Evolutionary conservation across 2,329 filamentous ascomycete genomes (phyloP).

Genomic region (Fusarium neocosmosporiellum): DNA sequence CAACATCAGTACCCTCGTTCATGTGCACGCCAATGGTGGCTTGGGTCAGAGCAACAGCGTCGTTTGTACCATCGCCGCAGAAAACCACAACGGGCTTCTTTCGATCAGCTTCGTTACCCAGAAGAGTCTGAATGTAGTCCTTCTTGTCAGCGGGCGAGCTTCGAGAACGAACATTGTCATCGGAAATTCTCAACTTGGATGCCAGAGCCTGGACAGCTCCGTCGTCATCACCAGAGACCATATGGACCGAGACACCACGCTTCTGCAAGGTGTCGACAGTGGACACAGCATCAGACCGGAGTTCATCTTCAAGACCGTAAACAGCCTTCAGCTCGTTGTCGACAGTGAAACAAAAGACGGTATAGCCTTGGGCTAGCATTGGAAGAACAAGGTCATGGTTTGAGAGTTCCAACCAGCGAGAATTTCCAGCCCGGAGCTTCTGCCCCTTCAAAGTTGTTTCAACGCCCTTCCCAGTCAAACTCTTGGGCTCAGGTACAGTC

Average conservation of each 20-base stretch:
- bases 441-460: slow-evolving; percentile 47
- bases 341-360: slow-evolving; percentile 60
- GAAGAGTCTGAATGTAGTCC: slow-evolving; percentile 55
- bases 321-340: slow-evolving; percentile 51
- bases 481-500: slow-evolving; percentile 47
- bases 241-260: slow-evolving; percentile 56
- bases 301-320: slow-evolving; percentile 59
- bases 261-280: slow-evolving; percentile 51
- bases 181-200: slow-evolving; percentile 52
- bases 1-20: slow-evolving; percentile 70
- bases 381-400: slow-evolving; percentile 47
- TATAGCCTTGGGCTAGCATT: slow-evolving; percentile 52
- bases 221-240: slow-evolving; percentile 66
- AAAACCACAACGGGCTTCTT: slow-evolving; percentile 68
- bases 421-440: slow-evolving; percentile 61
- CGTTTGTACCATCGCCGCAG: slow-evolving; percentile 83
- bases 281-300: slow-evolving; percentile 55
- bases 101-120: slow-evolving; percentile 25
- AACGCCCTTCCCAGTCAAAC: slow-evolving; percentile 60
- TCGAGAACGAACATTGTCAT: slow-evolving; percentile 52
- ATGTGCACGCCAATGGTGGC: slow-evolving; percentile 79
- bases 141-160: slow-evolving; percentile 60
- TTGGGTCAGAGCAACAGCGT: slow-evolving; percentile 77
- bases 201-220: slow-evolving; percentile 58
- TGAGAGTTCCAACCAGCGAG: slow-evolving; percentile 57